phyloP scores from a whole-genome alignment of 768 basidiomycete species.

The Amanita pallidorosea region DNA sequence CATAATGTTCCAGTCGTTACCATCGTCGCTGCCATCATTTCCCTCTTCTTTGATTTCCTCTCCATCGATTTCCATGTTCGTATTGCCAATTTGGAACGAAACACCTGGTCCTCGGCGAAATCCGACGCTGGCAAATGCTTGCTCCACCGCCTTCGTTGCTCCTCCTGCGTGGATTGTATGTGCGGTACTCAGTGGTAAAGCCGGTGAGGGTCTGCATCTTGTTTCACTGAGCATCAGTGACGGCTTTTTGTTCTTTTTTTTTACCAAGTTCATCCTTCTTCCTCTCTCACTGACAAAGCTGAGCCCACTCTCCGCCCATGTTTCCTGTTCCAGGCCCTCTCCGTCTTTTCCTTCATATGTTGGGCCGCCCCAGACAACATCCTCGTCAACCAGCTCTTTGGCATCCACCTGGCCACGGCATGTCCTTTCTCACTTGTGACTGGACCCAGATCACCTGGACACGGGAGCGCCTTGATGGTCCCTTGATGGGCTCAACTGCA shows the following conservation, averaged over 20 bases:
- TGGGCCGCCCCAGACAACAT: constrained; percentile 83
- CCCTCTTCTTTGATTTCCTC: constrained; percentile 9
- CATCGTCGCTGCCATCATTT: constrained; percentile 10
- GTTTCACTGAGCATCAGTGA: no score
- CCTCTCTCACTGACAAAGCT: neutral
- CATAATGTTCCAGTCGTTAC: constrained; percentile 18
- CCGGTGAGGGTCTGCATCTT: neutral
- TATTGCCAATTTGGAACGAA: constrained; percentile 12
- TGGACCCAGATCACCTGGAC: constrained; percentile 64
- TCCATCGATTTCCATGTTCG: constrained; percentile 15
- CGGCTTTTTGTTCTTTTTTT: constrained; percentile 87
- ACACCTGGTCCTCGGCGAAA: constrained; percentile 2
- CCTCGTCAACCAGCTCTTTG: constrained; percentile 87
- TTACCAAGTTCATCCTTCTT: constrained; percentile 68
- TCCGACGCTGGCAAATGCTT: constrained; percentile 4
- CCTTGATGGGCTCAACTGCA: constrained; percentile 99
- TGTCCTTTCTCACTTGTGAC: constrained; percentile 89
- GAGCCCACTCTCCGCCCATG: constrained; percentile 30
- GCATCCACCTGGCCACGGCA: constrained; percentile 73
- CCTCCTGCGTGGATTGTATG: constrained; percentile 3
- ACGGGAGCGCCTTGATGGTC: constrained; percentile 43
- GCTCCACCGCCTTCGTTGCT: neutral
- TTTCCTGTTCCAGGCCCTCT: constrained; percentile 83
- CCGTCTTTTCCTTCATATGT: constrained; percentile 83
- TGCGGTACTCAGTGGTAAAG: neutral